Conservation (phyloP, 345 rosid species). For the Kernera saxatilis region DNA sequence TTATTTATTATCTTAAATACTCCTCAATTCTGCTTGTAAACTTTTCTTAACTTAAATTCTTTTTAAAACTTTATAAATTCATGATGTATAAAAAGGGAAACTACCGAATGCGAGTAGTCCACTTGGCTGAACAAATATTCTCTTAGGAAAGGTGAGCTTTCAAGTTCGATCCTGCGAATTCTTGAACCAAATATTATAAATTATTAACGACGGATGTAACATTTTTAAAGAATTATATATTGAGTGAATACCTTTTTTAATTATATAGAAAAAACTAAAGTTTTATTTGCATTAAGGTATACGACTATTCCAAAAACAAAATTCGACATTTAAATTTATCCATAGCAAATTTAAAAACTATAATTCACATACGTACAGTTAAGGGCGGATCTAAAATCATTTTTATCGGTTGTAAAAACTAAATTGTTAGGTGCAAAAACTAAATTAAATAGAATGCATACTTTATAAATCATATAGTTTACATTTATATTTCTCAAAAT, state of each 20-base stretch:
- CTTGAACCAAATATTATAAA: neutral
- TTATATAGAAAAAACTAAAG: neutral
- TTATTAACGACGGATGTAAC: neutral
- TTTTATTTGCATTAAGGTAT: neutral
- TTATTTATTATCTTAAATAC: neutral
- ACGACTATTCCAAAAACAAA: neutral
- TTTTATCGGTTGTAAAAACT: no score
- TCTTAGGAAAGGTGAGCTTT: neutral
- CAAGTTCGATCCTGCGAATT: neutral
- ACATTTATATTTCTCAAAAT: no score
- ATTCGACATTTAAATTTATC: neutral
- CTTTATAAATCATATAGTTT: no score
- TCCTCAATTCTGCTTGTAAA: slow-evolving; percentile 1
- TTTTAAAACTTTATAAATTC: neutral
- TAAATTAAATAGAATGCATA: no score
- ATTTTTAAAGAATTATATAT: neutral
- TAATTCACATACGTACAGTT: neutral
- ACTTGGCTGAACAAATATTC: slow-evolving; percentile 13
- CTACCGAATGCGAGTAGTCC: slow-evolving; percentile 6
- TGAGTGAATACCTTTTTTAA: neutral
- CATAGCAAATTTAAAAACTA: neutral
- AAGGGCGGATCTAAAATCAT: no score
- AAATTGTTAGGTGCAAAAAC: no score
- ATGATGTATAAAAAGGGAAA: neutral
- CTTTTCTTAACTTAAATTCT: neutral